Evolutionary conservation across 768 basidiomycete species (phyloP), one percentile per base, ranked within the genome.

Genomic region (Cystobasidium onofrii): DNA sequence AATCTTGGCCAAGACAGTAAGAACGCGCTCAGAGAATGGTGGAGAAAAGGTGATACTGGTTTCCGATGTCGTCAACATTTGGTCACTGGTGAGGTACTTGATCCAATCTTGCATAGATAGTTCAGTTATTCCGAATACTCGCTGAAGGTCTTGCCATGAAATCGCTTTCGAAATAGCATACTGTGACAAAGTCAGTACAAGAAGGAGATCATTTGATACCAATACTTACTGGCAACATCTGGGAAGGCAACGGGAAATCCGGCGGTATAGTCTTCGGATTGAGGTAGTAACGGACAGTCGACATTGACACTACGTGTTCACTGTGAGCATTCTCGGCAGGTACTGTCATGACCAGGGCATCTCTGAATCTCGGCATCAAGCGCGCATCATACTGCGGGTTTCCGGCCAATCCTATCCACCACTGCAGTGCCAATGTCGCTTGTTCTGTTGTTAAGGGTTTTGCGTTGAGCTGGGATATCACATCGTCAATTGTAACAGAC

Each of bases 391-490:
- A 83, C 57, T 79, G 81, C 76, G 70, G 83, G 55, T 64, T 75
- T 33, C 81, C 82, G 64, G 85, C 84, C 18, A 86, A 79, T 23
- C 77, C 74, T 33, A 85, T 83, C 90, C 93, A 93, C 95, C 96
- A 98, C 73, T 86, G 86, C 75, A 97, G 82, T 80, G 90, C 92
- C 1, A 87, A 87, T n/a, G 88, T 80, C 81, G 90, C 88, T 78
- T 97, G 91, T 4, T 83, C 82, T 78, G 90, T 86, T 2, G 80
- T 79, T 29, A 99, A 84, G 2, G 92, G 88, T 18, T 90, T 84
- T 4, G 84, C 81, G 15, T 86, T 85, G 18, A 99, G 84, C 79
- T 95, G 90, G 44, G 84, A 82, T 50, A 97, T 82, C 18, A 98
- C 89, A 80, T 98, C 96, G 31, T 85, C 83, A 77, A 95, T 90